A percentile compares a stretch with the other conserved stretches of the same genome.
phyloP scores from a whole-genome alignment of 2,329 filamentous ascomycete species.

The Pseudogymnoascus sp. region DNA sequence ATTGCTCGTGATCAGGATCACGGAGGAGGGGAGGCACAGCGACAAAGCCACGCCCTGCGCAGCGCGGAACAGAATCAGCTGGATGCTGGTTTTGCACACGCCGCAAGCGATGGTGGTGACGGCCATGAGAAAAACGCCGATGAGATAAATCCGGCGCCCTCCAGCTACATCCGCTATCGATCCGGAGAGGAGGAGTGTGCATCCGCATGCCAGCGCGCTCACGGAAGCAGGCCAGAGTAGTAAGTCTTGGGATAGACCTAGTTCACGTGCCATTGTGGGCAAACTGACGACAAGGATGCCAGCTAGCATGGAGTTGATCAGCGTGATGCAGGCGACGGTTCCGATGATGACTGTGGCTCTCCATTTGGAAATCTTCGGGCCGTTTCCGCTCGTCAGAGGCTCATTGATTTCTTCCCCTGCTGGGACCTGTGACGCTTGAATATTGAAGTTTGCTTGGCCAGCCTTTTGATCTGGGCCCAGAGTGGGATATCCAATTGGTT shows the following conservation, averaged over 20 bases:
- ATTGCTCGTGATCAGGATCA: conserved; percentile 40
- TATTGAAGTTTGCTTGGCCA: neutral
- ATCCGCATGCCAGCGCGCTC: conserved; percentile 35
- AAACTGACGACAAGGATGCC: conserved; percentile 35
- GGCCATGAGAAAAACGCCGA: conserved; percentile 37
- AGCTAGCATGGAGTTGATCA: conserved; percentile 25
- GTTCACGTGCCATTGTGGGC: conserved; percentile 34
- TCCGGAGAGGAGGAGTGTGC: conserved; percentile 40
- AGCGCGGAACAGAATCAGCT: conserved; percentile 41
- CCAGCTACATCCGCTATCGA: conserved; percentile 44
- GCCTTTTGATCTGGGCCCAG: neutral
- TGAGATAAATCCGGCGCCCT: conserved; percentile 37
- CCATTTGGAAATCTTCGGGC: conserved; percentile 15
- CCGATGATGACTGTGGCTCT: conserved; percentile 16
- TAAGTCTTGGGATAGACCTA: conserved; percentile 23
- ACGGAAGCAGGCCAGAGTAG: conserved; percentile 29
- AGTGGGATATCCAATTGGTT: conserved; percentile 12
- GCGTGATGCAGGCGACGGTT: conserved; percentile 21
- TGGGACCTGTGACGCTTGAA: neutral
- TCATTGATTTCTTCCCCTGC: conserved; percentile 7
- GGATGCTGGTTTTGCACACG: conserved; percentile 31
- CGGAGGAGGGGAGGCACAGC: conserved; percentile 41
- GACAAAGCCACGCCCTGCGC: conserved; percentile 39
- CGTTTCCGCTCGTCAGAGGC: conserved; percentile 5
- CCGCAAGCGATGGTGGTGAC: conserved; percentile 39